A percentile compares a stretch with the other conserved stretches of the same genome.
These are phyloP conservation scores for Rhizopogon vesiculosus DNA, from an alignment of 768 basidiomycete genomes.

Conservation along the genomic window DNA sequence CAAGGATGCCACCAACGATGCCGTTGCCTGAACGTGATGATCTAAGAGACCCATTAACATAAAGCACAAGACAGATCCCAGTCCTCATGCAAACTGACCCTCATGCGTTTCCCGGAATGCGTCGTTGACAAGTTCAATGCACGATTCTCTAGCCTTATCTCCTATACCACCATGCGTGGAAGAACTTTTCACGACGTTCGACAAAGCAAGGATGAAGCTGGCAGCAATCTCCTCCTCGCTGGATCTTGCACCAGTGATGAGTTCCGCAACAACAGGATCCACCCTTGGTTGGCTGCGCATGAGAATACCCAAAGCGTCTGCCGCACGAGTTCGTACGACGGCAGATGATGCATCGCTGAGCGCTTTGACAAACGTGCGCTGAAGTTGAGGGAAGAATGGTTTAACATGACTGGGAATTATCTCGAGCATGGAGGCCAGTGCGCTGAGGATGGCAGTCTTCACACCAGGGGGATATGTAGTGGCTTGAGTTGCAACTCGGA, in stretches of 20 bases:
- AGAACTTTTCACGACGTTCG: constrained; percentile 67
- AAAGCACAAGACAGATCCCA: constrained; percentile 2
- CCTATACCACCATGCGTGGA: constrained; percentile 62
- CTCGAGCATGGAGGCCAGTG: constrained; percentile 80
- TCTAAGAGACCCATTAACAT: constrained; percentile 37
- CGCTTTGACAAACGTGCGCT: constrained; percentile 94
- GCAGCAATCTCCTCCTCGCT: constrained; percentile 70
- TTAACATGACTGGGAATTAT: constrained; percentile 86
- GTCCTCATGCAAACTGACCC: constrained; percentile 35
- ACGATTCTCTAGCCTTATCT: constrained; percentile 65
- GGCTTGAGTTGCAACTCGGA: constrained; percentile 89
- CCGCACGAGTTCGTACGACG: constrained; percentile 78
- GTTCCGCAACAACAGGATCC: constrained; percentile 91
- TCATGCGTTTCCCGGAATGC: constrained; percentile 71
- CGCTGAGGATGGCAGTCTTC: constrained; percentile 86
- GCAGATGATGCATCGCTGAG: constrained; percentile 74
- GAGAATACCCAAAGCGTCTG: constrained; percentile 78
- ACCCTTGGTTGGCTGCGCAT: constrained; percentile 90
- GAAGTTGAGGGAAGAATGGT: constrained; percentile 98
- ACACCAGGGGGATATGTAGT: constrained; percentile 89
- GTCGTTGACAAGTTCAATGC: constrained; percentile 72
- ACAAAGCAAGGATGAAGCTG: constrained; percentile 72
- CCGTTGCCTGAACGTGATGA: constrained; percentile 62
- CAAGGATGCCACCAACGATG: constrained; percentile 57
- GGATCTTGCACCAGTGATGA: constrained; percentile 56